Base-by-base conservation (phyloP, 768 basidiomycete genomes). In the Chalciporus chontae region DNA sequence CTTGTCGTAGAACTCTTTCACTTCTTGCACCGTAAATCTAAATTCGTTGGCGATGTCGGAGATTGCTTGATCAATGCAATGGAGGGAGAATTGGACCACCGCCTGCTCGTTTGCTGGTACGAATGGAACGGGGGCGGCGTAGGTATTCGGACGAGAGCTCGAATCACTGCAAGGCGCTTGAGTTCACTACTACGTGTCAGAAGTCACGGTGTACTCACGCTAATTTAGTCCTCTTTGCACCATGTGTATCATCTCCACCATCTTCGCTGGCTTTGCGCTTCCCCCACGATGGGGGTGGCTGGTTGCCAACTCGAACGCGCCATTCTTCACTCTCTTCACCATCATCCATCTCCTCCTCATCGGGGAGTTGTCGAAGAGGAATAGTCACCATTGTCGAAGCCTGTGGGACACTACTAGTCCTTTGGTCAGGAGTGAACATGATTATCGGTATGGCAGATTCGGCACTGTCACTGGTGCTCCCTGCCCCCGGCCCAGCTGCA, bases 1-100 rank as follows among this genome's bases (percentile, higher is more conserved):
- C 53, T 75, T 79, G 59, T 88, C 84, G 53, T 89, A 89, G 62
- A 80, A 87, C 59, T 85, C 86, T 60, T 84, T 78, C 13, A 91
- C 87, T 66, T 91, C 89, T 54, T 84, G 83, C 1, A 80, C 63
- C 1, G 86, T 86, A 63, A 91, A 91, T 43, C 82, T 74, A 58
- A 73, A 85, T 32, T 87, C 80, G 31, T 66, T 71, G 7, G 88
- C 87, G 56, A 91, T 89, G 26, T 83, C 79, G 26, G 68, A 66
- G 34, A 91, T 76, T 10, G 71, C 76, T 58, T 80, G 79, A 55
- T 89, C 85, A 24, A 89, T 76, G 40, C 85, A 78, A 62, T 87
- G 85, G 40, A 87, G 65, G 37, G 53, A 47, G 24, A 49, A 24
- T 42, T 41, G 52, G 23, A 40, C 15, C 8, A 29, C 24, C 23